Evolutionary conservation across 148 eudicot species (phyloP).

Genomic region (Rhododendron mucronatum): DNA sequence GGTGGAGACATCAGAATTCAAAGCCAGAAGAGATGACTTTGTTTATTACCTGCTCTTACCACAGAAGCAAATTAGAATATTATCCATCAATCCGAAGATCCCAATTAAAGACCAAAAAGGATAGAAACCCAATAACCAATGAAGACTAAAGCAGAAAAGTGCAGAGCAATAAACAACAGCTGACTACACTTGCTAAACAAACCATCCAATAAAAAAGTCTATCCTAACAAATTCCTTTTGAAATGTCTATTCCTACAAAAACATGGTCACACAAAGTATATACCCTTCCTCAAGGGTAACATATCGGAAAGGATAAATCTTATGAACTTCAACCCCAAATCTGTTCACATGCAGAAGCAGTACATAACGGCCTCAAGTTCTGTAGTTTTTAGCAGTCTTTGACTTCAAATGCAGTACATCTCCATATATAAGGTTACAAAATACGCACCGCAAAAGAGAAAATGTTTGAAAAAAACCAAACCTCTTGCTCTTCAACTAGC

Average conservation of each 20-base stretch:
- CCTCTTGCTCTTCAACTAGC: background rate
- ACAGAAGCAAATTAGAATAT: background rate
- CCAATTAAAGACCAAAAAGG: background rate
- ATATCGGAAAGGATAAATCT: background rate
- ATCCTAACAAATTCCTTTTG: background rate
- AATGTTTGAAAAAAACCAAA: background rate
- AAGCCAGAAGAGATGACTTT: background rate
- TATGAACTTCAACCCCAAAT: background rate
- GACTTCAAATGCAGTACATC: background rate
- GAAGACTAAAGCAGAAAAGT: background rate
- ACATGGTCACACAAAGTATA: background rate
- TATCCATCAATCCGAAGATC: slow-evolving; percentile 9
- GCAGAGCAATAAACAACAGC: background rate
- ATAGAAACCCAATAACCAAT: background rate
- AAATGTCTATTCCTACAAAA: background rate
- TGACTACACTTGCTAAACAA: background rate
- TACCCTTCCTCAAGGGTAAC: background rate
- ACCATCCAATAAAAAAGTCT: background rate
- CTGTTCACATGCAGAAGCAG: background rate
- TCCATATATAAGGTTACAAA: background rate
- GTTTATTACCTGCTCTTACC: slow-evolving; percentile 10
- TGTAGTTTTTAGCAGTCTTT: background rate
- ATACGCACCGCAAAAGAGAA: background rate
- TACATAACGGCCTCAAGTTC: background rate
- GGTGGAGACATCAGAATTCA: slow-evolving; percentile 35